These are phyloP conservation scores for Emmonsiellopsis sp. DNA, from an alignment of 2,329 filamentous ascomycete species.

Conservation along the genomic window DNA sequence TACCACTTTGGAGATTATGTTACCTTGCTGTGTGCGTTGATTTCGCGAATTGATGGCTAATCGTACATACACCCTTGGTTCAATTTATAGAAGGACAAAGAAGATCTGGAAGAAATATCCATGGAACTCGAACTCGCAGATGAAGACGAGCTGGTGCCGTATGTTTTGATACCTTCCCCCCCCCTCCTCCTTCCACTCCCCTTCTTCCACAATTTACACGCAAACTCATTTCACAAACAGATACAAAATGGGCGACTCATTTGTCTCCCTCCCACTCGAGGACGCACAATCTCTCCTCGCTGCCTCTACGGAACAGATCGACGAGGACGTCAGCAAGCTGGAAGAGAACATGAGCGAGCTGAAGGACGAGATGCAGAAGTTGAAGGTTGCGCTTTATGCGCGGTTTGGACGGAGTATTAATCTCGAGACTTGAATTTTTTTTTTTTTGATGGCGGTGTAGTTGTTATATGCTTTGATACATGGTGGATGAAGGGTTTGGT, in stretches of 20 bases:
- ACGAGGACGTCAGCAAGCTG: slow-evolving; percentile 62
- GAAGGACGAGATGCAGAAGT: slow-evolving; percentile 74
- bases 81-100: slow-evolving; percentile 76
- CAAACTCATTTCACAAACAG: slow-evolving; percentile 37
- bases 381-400: slow-evolving; percentile 89
- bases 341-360: slow-evolving; percentile 68
- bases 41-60: background rate
- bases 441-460: background rate
- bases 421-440: slow-evolving; percentile 47
- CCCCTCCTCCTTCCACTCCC: background rate
- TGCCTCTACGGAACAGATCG: slow-evolving; percentile 60
- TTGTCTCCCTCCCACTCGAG: slow-evolving; percentile 73
- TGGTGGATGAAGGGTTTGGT: background rate
- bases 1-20: no score
- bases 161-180: slow-evolving; percentile 29
- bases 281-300: slow-evolving; percentile 82
- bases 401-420: slow-evolving; percentile 97
- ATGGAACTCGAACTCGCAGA: slow-evolving; percentile 89
- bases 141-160: slow-evolving; percentile 90
- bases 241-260: slow-evolving; percentile 94
- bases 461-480: background rate
- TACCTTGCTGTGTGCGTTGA: no score
- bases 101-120: slow-evolving; percentile 88
- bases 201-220: slow-evolving; percentile 4
- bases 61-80: background rate